Evolutionary conservation across 305 asterid genomes (phyloP).

Genomic region (Petunia hybrid): DNA sequence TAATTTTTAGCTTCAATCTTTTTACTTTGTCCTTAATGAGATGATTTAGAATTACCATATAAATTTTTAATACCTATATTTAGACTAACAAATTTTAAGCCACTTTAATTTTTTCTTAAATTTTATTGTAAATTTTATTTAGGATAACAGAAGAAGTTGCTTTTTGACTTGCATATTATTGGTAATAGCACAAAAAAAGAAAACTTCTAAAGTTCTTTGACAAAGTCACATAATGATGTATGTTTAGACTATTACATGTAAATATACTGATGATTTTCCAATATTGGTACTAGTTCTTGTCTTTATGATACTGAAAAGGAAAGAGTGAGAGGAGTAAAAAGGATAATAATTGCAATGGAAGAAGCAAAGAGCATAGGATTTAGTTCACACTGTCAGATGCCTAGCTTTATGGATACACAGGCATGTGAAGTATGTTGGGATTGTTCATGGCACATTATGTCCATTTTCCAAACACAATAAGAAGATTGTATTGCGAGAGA

Average conservation of each 20-base stretch:
- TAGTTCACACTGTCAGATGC: slow-evolving; percentile 28
- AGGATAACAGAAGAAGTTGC: neutral
- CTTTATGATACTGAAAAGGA: slow-evolving; percentile 1
- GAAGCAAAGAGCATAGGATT: slow-evolving; percentile 3
- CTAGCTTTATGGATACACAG: slow-evolving; percentile 13
- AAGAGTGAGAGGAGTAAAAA: slow-evolving; percentile 29
- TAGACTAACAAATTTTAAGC: no score
- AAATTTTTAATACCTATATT: no score
- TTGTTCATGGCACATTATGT: slow-evolving; percentile 22
- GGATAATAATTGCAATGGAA: slow-evolving; percentile 21
- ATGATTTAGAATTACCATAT: no score
- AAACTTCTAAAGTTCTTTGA: neutral
- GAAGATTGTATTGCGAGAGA: neutral
- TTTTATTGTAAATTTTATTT: no score
- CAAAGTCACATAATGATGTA: neutral
- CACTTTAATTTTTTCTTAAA: no score
- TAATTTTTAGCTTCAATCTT: no score
- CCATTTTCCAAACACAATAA: slow-evolving; percentile 28
- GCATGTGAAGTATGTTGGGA: slow-evolving; percentile 28
- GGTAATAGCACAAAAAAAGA: neutral
- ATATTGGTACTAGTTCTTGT: neutral
- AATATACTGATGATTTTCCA: neutral
- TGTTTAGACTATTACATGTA: neutral
- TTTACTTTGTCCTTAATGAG: no score
- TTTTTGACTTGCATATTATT: neutral